Evolutionary conservation across 805 yeast species (phyloP), one percentile per base, ranked within the genome.

Genomic region (Zygosaccharomyces pseudorouxii): DNA sequence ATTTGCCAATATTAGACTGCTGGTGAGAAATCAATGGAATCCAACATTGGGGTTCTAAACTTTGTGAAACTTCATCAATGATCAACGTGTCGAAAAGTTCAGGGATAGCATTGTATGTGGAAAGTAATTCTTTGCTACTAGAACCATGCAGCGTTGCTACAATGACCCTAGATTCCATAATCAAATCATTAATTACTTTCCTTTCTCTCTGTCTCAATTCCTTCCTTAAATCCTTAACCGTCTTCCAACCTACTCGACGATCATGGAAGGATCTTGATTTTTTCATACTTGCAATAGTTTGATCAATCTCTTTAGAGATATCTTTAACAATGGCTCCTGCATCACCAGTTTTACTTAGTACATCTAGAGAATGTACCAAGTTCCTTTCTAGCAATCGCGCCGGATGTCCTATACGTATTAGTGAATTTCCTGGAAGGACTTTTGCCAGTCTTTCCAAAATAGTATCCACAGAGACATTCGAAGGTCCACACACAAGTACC

Each of bases 31-130:
- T 73, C 5, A 93, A 52, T 0, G 99, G 97, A 20, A 92, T 89
- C 97, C 97, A 90, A 59, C 97, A 89, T 55, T 92, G 96, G 1
- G 97, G 96, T 60, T 92, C 97, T 47, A 92, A 68, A 9, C 97
- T 77, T 65, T 92, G 99, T 0, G 97, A 89, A 0, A 92, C 97
- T 66, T 92, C 99, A 68, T 92, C 99, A 30, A 92, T 90, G 10
- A 93, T 86, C 28, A 92, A 72, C 0, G 95, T 81, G 54, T 87
- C 88, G 60, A 92, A 88, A 10, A 81, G 61, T 28, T 66, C 63
- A 4, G 68, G 61, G 1, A 50, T 55, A 1, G 62, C 65, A 5
- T 64, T 70, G 56, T 79, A 77, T 37, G 81, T 68, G 3, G 78
- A 72, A n/a, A 77, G 71, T 8, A 89, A 66, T 42, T 85, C 89